Conservation (phyloP, 2,329 filamentous ascomycete species). For the Chrysosphaeria jannelii region DNA sequence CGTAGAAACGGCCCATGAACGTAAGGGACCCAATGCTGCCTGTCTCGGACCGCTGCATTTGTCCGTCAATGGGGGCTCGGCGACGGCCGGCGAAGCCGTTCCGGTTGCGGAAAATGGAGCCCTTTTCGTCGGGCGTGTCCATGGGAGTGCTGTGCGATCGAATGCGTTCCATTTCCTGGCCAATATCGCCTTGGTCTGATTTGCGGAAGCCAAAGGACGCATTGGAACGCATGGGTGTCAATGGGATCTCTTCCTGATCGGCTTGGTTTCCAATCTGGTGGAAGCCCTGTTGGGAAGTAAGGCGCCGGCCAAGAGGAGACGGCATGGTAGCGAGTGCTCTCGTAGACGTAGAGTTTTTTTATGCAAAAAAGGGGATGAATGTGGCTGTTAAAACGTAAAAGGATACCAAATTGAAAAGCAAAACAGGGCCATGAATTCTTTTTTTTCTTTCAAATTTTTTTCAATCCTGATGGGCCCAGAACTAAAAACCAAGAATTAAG, state of each 20-base stretch:
- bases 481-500: too few relatives aligned
- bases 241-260: slow-evolving; percentile 17
- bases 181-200: slow-evolving; percentile 9
- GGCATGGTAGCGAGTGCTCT: slow-evolving; percentile 2
- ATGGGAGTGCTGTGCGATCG: slow-evolving; percentile 4
- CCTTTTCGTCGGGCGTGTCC: slow-evolving; percentile 14
- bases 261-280: slow-evolving; percentile 4
- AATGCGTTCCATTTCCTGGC: slow-evolving; percentile 2
- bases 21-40: slow-evolving; percentile 17
- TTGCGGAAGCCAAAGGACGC: slow-evolving; percentile 18
- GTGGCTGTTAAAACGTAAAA: too few relatives aligned
- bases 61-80: slow-evolving; percentile 11
- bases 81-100: slow-evolving; percentile 16
- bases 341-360: not conserved
- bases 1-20: slow-evolving; percentile 33
- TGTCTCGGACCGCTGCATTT: slow-evolving; percentile 12
- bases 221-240: slow-evolving; percentile 22
- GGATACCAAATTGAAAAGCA: too few relatives aligned
- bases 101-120: slow-evolving; percentile 11
- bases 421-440: too few relatives aligned
- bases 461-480: too few relatives aligned
- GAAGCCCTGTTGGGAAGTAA: slow-evolving; percentile 5
- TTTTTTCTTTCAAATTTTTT: too few relatives aligned
- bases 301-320: too few relatives aligned
- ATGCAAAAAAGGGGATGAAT: too few relatives aligned